phyloP scores from a whole-genome alignment of 352 stramenopile genomes.

The Phytopythium oedochilum region DNA sequence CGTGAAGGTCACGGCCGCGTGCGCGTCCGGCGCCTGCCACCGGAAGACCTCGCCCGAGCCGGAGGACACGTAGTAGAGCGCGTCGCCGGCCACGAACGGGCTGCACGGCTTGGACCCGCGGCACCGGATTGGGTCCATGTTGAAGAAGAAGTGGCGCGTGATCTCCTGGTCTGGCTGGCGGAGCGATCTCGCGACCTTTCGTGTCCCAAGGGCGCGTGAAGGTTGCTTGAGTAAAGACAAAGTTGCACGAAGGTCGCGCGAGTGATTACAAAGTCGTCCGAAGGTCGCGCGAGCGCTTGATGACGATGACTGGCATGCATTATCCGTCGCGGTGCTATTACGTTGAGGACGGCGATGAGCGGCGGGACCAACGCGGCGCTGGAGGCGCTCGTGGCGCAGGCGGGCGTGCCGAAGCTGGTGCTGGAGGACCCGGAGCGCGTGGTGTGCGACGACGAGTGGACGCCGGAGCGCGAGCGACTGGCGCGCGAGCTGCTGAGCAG shows the following conservation, averaged over 20 bases:
- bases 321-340: conserved; percentile 8
- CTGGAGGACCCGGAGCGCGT: conserved; percentile 57
- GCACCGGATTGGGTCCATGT: conserved; percentile 43
- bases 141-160: no score
- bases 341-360: no score
- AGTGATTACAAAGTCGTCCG: conserved; percentile 7
- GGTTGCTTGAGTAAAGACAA: no score
- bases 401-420: conserved; percentile 60
- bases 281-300: conserved; percentile 10
- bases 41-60: conserved; percentile 66
- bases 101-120: conserved; percentile 71
- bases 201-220: no score
- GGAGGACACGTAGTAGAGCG: conserved; percentile 71
- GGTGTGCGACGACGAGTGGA: conserved; percentile 83
- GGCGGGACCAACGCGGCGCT: conserved; percentile 64
- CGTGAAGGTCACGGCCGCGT: conserved; percentile 52
- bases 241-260: conserved; percentile 20
- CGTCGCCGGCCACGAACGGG: conserved; percentile 40
- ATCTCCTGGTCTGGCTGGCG: no score
- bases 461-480: conserved; percentile 66
- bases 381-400: conserved; percentile 73
- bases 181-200: conserved; percentile 15
- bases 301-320: not conserved
- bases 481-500: conserved; percentile 58
- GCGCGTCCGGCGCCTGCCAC: conserved; percentile 32